Evolutionary conservation across 208 protist species (phyloP), one percentile per base, ranked within the genome.

Genomic region (Naegleria lovaniensis): DNA sequence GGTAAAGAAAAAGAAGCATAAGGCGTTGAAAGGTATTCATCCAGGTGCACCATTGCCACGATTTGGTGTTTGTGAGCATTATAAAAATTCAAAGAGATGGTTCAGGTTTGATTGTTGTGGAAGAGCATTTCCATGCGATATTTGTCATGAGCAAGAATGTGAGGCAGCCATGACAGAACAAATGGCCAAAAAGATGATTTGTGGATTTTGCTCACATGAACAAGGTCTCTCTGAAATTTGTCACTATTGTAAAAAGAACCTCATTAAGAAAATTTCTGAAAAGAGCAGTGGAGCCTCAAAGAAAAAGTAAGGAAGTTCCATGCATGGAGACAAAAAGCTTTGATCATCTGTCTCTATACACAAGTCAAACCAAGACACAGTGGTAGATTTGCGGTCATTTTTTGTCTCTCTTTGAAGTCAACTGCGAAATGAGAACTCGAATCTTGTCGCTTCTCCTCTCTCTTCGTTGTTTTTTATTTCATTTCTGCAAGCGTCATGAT

Each of bases 61-160:
- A 3, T 48, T 51, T 85, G 83, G 83, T 25, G 48, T 38, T 0
- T 85, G 83, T 85, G 15, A 40, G 48, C 83, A 85, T 85, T 85
- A 85, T 19, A 85, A 85, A 43, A 40, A 85, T 85, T 43, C 36
- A 38, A 40, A 85, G n/a, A 40, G 83, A 85, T 85, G 83, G 83
- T 85, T 85, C 4, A 6, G 29, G 1, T 85, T 85, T 43, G 39
- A 40, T 48, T 85, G 83, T 85, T 85, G 83, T 85, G 83, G 83
- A 38, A 40, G n/a, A 48, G 36, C 29, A 0, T 85, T 48, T 85
- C 83, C 83, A 38, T 85, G 83, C 48, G 83, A 85, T 48, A 85
- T 85, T 51, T 85, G 83, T 43, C 83, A 85, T 48, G 83, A 85
- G 48, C 0, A 48, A 2, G 83, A 16, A 48, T 85, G 83, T 29